A percentile compares a stretch with the other conserved stretches of the same genome.
These are phyloP conservation scores for Symbiotaphrina buchneri DNA, from an alignment of 495 filamentous ascomycete species.

Conservation along the genomic window DNA sequence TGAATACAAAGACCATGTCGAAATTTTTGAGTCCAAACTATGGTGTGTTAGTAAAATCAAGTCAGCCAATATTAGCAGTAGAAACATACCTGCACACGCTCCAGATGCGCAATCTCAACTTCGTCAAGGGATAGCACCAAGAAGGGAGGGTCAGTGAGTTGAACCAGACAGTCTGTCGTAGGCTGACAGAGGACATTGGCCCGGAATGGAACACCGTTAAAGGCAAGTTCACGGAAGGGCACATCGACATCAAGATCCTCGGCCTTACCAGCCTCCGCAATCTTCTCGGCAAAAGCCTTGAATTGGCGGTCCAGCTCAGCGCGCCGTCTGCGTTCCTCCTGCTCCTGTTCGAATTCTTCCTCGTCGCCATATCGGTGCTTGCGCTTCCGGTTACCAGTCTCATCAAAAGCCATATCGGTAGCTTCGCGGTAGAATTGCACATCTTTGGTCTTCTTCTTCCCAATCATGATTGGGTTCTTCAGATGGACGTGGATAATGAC, in stretches of 20 bases:
- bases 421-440: slow-evolving; percentile 97
- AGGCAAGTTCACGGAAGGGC: slow-evolving; percentile 88
- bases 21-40: slow-evolving; percentile 97
- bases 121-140: slow-evolving; percentile 85
- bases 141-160: slow-evolving; percentile 93
- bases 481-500: slow-evolving; percentile 96
- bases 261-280: slow-evolving; percentile 75
- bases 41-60: not conserved
- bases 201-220: slow-evolving; percentile 87
- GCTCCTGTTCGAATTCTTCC: slow-evolving; percentile 95
- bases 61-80: not conserved
- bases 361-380: slow-evolving; percentile 98
- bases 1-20: slow-evolving; percentile 93
- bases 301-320: slow-evolving; percentile 88
- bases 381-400: slow-evolving; percentile 92
- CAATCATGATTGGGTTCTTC: slow-evolving; percentile 94
- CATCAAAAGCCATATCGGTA: slow-evolving; percentile 96
- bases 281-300: slow-evolving; percentile 93
- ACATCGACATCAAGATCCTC: slow-evolving; percentile 70
- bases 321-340: slow-evolving; percentile 80
- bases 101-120: slow-evolving; percentile 88
- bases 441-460: slow-evolving; percentile 96
- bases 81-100: slow-evolving; percentile 56
- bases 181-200: slow-evolving; percentile 90
- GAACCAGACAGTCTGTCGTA: slow-evolving; percentile 94